Base-by-base conservation (phyloP, 192 early-diverging fungal species). In the Rhizoclosmatium globosum region DNA sequence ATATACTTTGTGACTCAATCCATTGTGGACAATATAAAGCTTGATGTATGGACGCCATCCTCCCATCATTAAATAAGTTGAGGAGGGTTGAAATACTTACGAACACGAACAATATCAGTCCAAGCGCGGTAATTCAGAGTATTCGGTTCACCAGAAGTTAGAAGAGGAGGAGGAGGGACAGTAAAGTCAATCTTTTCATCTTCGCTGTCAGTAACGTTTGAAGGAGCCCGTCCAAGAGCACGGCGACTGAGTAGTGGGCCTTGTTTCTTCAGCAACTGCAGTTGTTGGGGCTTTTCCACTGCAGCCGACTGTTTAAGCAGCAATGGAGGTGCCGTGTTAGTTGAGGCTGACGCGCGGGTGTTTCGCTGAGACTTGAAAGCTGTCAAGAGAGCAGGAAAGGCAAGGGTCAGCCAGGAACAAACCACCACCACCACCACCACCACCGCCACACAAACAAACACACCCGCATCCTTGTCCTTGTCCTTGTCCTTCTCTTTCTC, bases 41-140 rank as follows among this genome's bases (percentile, higher is more conserved):
- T 31, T 31, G 31, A 31, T 31, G 31, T 31, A 31, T 31, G 31
- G 0, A 31, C 31, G 31, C 31, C 31, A 31, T 31, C 31, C 31
- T 31, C 31, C 31, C 19, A 13, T n/a, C 19, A 31, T 31, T 11
- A 13, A 65, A 2, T 21, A 69, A 69, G 47, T 47, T 17, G 21
- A 64, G 23, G 62, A 41, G 62, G 62, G 23, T 17, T 6, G 17
- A 17, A 17, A 23, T 23, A 72, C 70, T 72, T 43, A 58, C 70
- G 70, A 42, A 72, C 41, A 23, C 70, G 48, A 7, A 72, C 70
- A 72, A 72, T 72, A 38, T 72, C 70, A 47, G 70, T 72, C 70
- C 70, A 72, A 15, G 70, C 70, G 11, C 70, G 47, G 53, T 72
- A 72, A 13, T 59, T 59, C 15, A 57, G 31, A n/a, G 57, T 59